These are phyloP conservation scores for Alnus rubra DNA, from an alignment of 306 rosid genomes.

Conservation along the genomic window DNA sequence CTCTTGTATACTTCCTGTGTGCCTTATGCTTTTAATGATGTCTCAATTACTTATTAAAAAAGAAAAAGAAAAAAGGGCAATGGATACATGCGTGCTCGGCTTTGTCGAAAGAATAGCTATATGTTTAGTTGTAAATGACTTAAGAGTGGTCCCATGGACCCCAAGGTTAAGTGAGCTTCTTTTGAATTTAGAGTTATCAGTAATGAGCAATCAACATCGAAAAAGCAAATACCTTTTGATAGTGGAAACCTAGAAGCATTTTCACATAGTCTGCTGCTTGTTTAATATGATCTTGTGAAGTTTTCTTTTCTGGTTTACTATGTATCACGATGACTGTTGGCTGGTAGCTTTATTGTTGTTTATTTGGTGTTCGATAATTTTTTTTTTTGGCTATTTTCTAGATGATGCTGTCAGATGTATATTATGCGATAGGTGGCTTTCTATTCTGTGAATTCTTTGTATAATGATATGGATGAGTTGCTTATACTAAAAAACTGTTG, in stretches of 20 bases:
- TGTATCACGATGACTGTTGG: neutral
- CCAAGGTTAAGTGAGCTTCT: neutral
- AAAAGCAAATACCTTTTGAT: neutral
- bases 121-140: neutral
- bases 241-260: neutral
- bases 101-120: neutral
- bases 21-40: too few species aligned
- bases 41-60: too few species aligned
- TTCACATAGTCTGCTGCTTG: neutral
- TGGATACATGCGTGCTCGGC: neutral
- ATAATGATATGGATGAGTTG: neutral
- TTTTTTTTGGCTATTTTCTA: neutral
- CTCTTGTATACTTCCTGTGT: too few species aligned
- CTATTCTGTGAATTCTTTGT: neutral
- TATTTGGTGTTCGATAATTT: neutral
- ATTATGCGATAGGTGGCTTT: neutral
- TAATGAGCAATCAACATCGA: neutral
- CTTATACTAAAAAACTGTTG: neutral
- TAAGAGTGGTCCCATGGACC: neutral
- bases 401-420: neutral
- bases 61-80: neutral
- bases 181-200: neutral
- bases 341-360: neutral
- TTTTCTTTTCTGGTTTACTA: neutral
- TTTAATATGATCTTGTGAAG: neutral